Evolutionary conservation across 495 filamentous ascomycete species (phyloP), one percentile per base, ranked within the genome.

Genomic region (Lichina pygmaea): DNA sequence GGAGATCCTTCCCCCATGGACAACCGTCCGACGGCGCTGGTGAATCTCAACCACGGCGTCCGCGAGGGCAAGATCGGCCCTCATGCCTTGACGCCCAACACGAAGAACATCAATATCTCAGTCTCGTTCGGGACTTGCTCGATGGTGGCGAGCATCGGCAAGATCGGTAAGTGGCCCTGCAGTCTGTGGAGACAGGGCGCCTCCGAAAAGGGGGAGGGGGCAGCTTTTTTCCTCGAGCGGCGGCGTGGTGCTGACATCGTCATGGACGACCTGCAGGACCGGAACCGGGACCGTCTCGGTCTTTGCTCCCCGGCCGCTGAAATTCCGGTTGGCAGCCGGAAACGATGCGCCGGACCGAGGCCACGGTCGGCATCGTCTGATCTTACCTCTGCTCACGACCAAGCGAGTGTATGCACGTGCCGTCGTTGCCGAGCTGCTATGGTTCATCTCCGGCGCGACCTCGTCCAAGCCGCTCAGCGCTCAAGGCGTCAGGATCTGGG

Each of bases 321-420:
- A 81, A 54, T 97, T 93, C 67, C 69, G 68, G 44, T 81, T 95
- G 54, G 76, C 77, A 47, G 55, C 53, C 58, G 63, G 52, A 53
- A 56, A 44, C 48, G 39, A 46, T 43, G 47, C 53, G 7, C 55
- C 57, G 4, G 62, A 58, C 34, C 11, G 36, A 11, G 36, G 13
- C 11, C 11, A 39, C 2, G 36, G 36, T 39, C 36, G 6, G 10
- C 36, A 11, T 11, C 36, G 36, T 11, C 71, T 74, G 6, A 67
- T 89, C 58, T 71, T 95, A 37, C 86, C 86, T 24, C 79, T 95
- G 52, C 75, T 95, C 10, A 95, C 86, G 6, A 95, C 89, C 32
- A 95, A 95, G 60, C 83, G 89, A 54, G 89, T 95, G 58, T 93
- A 92, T 68, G 68, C 78, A 33, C 81, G 81, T 49, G 89, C 85